phyloP scores from a whole-genome alignment of 371 early-diverging fungal genomes.

The Actinomortierella ambigua region DNA sequence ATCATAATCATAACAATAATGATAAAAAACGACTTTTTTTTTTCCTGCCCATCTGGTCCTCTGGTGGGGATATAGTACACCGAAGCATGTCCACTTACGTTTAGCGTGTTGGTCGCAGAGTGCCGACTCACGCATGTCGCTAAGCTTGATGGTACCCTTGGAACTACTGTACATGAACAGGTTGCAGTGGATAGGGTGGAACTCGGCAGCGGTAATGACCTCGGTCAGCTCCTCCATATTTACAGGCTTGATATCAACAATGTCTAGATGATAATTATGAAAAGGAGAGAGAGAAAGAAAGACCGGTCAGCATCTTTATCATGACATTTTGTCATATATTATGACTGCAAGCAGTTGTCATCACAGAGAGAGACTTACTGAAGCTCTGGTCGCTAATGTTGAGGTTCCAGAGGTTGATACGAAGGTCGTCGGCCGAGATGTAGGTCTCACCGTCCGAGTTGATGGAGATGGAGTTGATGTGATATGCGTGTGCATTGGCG shows the following conservation, averaged over 20 bases:
- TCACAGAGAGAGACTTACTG: constrained; percentile 62
- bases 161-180: constrained; percentile 98
- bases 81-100: constrained; percentile 52
- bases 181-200: constrained; percentile 95
- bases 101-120: constrained; percentile 94
- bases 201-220: constrained; percentile 99
- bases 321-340: too few species aligned
- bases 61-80: not conserved
- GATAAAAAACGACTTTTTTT: not conserved
- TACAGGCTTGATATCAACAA: constrained; percentile 99
- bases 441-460: constrained; percentile 98
- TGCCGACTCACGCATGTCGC: constrained; percentile 96
- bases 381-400: constrained; percentile 96
- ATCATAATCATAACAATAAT: not conserved
- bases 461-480: constrained; percentile 98
- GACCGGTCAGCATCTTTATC: not conserved
- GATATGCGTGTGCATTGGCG: constrained; percentile 98
- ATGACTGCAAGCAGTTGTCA: too few species aligned
- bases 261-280: constrained; percentile 59
- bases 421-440: constrained; percentile 97
- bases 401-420: constrained; percentile 98
- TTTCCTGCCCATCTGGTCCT: not conserved
- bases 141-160: constrained; percentile 96
- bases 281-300: constrained; percentile 3
- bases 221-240: constrained; percentile 99